These are phyloP conservation scores for Hypomyces perniciosus DNA, from an alignment of 2,329 filamentous ascomycete genomes.

Conservation along the genomic window DNA sequence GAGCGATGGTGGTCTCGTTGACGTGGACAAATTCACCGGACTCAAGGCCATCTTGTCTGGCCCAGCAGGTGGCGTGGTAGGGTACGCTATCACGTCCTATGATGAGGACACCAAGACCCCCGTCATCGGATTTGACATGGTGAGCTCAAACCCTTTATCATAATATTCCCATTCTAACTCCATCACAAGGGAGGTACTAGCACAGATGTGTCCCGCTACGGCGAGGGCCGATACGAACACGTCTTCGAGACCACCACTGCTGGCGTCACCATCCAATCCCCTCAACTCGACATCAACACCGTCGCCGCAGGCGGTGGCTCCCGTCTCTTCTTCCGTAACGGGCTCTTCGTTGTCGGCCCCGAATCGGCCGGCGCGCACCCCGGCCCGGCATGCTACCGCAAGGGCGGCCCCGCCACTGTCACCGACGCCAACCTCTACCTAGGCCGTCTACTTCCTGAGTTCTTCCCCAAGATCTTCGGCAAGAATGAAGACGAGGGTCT, in stretches of 20 bases:
- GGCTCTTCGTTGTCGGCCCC: constrained; percentile 83
- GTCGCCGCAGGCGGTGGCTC: constrained; percentile 87
- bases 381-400: constrained; percentile 85
- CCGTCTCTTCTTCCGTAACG: constrained; percentile 79
- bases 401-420: constrained; percentile 84
- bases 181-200: constrained; percentile 63
- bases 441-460: constrained; percentile 77
- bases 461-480: constrained; percentile 94
- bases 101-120: constrained; percentile 75
- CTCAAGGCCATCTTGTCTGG: constrained; percentile 81
- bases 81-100: constrained; percentile 87
- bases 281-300: constrained; percentile 90
- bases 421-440: constrained; percentile 88
- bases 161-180: not conserved
- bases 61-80: constrained; percentile 88
- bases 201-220: constrained; percentile 85
- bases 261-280: constrained; percentile 88
- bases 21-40: constrained; percentile 77
- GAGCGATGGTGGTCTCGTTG: constrained; percentile 68
- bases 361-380: constrained; percentile 86
- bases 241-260: constrained; percentile 92
- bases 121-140: constrained; percentile 93
- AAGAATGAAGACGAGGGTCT: constrained; percentile 78
- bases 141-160: constrained; percentile 11
- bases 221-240: constrained; percentile 80